phyloP scores from a whole-genome alignment of 768 basidiomycete genomes.

The Lactarius evosmus region DNA sequence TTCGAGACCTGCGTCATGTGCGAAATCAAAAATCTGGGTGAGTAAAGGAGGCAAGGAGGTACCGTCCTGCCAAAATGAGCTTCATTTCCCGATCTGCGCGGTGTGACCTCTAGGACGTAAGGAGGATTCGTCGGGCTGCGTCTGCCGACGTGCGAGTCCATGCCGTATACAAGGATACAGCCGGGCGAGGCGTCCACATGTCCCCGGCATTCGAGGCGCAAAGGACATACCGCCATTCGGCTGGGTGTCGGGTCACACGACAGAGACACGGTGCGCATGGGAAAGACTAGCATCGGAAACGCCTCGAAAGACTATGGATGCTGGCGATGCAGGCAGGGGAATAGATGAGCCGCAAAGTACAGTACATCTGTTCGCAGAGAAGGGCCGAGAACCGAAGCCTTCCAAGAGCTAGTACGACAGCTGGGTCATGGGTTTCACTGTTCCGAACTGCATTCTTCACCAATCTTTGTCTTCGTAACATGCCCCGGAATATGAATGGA shows the following conservation, averaged over 20 bases:
- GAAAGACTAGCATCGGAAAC: conserved; percentile 29
- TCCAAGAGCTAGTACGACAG: conserved; percentile 15
- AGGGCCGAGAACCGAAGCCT: conserved; percentile 32
- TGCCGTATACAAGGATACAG: conserved; percentile 9
- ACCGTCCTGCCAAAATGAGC: conserved; percentile 26
- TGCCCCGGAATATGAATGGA: too few species aligned
- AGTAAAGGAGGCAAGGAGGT: conserved; percentile 4
- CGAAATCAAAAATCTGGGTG: conserved; percentile 27
- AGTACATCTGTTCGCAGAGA: conserved; percentile 20
- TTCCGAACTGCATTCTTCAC: neutral
- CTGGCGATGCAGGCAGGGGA: conserved; percentile 30
- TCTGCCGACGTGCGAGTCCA: conserved; percentile 17
- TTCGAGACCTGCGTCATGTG: conserved; percentile 27
- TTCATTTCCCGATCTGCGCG: conserved; percentile 27
- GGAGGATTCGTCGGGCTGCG: neutral
- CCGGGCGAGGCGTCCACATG: conserved; percentile 16
- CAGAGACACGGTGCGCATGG: conserved; percentile 17
- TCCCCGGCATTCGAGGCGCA: conserved; percentile 15
- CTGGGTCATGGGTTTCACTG: neutral
- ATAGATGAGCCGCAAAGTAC: conserved; percentile 29
- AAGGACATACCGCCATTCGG: conserved; percentile 26
- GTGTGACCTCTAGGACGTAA: conserved; percentile 14
- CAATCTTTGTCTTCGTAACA: too few species aligned
- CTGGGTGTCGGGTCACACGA: conserved; percentile 28
- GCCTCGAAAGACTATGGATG: conserved; percentile 28